Conservation (phyloP, 345 rosid species). For the Sonneratia caseolaris region DNA sequence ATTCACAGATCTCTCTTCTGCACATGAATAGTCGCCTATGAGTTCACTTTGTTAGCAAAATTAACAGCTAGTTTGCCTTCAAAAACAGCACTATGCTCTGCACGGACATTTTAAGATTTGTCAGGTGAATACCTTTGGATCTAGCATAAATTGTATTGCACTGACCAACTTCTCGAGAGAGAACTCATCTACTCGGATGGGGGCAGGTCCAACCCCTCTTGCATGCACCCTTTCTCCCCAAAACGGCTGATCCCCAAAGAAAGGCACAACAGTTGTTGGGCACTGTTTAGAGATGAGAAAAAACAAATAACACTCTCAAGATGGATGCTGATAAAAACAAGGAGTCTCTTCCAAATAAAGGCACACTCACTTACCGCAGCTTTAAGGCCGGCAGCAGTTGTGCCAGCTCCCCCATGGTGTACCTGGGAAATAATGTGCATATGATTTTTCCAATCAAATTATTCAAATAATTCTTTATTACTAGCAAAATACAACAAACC, state of each 20-base stretch:
- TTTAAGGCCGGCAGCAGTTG: slow-evolving; percentile 58
- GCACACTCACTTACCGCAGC: slow-evolving; percentile 33
- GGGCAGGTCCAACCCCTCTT: slow-evolving; percentile 44
- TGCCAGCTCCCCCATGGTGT: slow-evolving; percentile 57
- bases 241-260: slow-evolving; percentile 57
- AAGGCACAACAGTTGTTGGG: slow-evolving; percentile 50
- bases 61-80: background rate
- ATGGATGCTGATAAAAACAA: background rate
- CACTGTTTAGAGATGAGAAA: slow-evolving; percentile 20
- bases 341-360: background rate
- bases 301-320: background rate
- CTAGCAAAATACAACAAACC: background rate
- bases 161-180: slow-evolving; percentile 37
- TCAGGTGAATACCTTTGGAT: slow-evolving; percentile 26
- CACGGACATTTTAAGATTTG: background rate
- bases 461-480: background rate
- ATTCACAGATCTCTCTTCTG: no score
- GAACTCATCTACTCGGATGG: slow-evolving; percentile 41
- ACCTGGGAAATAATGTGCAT: slow-evolving; percentile 18
- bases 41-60: background rate
- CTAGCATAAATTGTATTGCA: slow-evolving; percentile 43
- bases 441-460: background rate
- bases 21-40: no score
- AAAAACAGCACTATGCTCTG: background rate
- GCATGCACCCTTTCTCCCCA: slow-evolving; percentile 58